Conservation (phyloP, 805 yeast genomes). For the Nakazawaea populi region DNA sequence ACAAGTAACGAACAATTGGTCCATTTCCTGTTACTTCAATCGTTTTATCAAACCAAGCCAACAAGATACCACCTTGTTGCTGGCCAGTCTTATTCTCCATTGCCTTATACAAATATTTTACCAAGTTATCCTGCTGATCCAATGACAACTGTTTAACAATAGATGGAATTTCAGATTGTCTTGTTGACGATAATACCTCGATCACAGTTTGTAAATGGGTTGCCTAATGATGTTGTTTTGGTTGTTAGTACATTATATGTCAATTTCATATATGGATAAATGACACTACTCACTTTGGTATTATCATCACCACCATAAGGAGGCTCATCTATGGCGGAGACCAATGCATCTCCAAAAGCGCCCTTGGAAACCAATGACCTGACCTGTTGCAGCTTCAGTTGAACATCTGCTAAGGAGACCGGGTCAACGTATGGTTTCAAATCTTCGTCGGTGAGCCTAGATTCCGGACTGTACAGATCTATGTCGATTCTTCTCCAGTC, state of each 20-base stretch:
- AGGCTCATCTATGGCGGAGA: conserved; percentile 58
- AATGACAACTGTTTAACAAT: conserved; percentile 53
- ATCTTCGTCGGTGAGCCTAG: conserved; percentile 57
- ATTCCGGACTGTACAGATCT: conserved; percentile 85
- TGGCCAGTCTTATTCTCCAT: conserved; percentile 77
- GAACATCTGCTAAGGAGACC: conserved; percentile 48
- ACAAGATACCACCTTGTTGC: conserved; percentile 77
- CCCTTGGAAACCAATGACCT: conserved; percentile 68
- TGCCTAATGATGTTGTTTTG: conserved; percentile 15
- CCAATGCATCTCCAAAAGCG: conserved; percentile 61
- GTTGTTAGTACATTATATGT: conserved; percentile 16
- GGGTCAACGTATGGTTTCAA: conserved; percentile 50
- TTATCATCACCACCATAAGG: conserved; percentile 74
- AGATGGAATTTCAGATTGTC: conserved; percentile 58
- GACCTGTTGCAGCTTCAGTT: conserved; percentile 46
- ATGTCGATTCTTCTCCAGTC: conserved; percentile 95
- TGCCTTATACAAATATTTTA: conserved; percentile 81
- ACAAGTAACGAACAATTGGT: conserved; percentile 77
- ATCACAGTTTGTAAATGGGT: conserved; percentile 52
- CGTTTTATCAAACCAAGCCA: conserved; percentile 90
- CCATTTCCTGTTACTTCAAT: conserved; percentile 83
- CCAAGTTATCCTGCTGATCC: conserved; percentile 68
- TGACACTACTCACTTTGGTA: conserved; percentile 33
- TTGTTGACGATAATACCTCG: conserved; percentile 64
- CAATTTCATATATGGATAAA: conserved; percentile 13